Conservation (phyloP, 768 basidiomycete genomes). For the Auricularia heimuer region DNA sequence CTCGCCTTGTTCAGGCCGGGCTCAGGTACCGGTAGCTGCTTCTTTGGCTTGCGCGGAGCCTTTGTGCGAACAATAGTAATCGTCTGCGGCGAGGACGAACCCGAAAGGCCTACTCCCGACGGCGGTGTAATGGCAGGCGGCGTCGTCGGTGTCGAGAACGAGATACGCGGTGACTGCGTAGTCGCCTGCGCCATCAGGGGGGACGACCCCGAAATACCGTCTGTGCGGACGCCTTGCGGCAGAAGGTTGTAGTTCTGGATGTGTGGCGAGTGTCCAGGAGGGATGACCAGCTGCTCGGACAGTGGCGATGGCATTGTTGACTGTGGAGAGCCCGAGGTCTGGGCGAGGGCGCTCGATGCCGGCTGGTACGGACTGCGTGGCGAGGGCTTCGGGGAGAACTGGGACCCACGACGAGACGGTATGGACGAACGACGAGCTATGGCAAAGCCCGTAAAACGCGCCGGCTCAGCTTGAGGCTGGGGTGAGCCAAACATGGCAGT, state of each 20-base stretch:
- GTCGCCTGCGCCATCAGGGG: background rate
- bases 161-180: background rate
- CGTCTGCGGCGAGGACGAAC: background rate
- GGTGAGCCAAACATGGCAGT: background rate
- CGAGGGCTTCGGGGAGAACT: background rate
- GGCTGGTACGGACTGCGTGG: background rate
- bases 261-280: background rate
- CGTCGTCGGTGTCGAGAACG: background rate
- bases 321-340: background rate
- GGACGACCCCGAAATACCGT: background rate
- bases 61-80: background rate
- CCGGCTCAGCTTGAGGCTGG: background rate
- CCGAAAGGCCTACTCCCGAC: background rate
- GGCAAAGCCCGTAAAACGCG: background rate
- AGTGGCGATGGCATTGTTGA: background rate
- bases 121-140: background rate
- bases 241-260: background rate
- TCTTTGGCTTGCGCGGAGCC: constrained; percentile 1
- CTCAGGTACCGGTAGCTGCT: background rate
- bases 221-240: background rate
- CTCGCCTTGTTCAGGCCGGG: background rate
- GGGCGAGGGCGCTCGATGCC: background rate
- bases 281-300: background rate
- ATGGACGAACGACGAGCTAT: background rate
- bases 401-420: background rate